Percentiles rank a stretch among this genome's conserved stretches.
Conservation (phyloP, 768 basidiomycete genomes). For the Wakefieldia striispora region DNA sequence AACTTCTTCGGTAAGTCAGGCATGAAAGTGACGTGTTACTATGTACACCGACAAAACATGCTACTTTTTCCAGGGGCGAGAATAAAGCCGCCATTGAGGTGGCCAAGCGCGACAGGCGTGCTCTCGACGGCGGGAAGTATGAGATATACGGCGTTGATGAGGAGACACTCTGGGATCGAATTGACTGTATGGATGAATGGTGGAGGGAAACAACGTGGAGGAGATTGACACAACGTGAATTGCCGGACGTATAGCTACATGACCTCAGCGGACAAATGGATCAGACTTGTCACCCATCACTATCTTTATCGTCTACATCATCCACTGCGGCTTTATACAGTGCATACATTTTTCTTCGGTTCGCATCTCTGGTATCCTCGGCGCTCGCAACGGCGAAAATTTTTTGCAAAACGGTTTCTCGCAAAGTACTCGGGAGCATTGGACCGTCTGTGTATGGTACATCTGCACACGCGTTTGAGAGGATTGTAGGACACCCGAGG, state of each 20-base stretch:
- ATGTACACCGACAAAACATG: slow-evolving; percentile 10
- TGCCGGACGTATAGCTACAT: slow-evolving; percentile 59
- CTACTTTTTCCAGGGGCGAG: slow-evolving; percentile 56
- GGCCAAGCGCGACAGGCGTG: slow-evolving; percentile 66
- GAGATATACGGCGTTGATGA: slow-evolving; percentile 86
- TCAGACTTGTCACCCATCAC: slow-evolving; percentile 13
- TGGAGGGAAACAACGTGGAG: slow-evolving; percentile 93
- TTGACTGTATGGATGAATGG: slow-evolving; percentile 84
- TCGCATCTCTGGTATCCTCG: slow-evolving; percentile 71
- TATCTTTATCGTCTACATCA: slow-evolving; percentile 46
- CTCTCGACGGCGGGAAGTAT: slow-evolving; percentile 71
- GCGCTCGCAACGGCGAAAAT: slow-evolving; percentile 76
- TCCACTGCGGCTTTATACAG: slow-evolving; percentile 69
- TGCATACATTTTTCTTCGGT: slow-evolving; percentile 79
- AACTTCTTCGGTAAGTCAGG: slow-evolving; percentile 62
- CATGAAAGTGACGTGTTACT: not conserved
- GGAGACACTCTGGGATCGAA: slow-evolving; percentile 80
- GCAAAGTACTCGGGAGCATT: slow-evolving; percentile 38
- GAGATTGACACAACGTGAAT: slow-evolving; percentile 74
- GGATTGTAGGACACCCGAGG: slow-evolving; percentile 40
- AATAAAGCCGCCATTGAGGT: slow-evolving; percentile 82
- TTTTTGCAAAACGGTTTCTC: slow-evolving; percentile 52
- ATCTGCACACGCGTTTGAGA: slow-evolving; percentile 53
- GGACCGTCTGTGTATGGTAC: slow-evolving; percentile 40
- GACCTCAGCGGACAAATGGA: not conserved